Evolutionary conservation across 345 rosid genomes (phyloP), one percentile per base, ranked within the genome.

Genomic region (Brassica rapa): DNA sequence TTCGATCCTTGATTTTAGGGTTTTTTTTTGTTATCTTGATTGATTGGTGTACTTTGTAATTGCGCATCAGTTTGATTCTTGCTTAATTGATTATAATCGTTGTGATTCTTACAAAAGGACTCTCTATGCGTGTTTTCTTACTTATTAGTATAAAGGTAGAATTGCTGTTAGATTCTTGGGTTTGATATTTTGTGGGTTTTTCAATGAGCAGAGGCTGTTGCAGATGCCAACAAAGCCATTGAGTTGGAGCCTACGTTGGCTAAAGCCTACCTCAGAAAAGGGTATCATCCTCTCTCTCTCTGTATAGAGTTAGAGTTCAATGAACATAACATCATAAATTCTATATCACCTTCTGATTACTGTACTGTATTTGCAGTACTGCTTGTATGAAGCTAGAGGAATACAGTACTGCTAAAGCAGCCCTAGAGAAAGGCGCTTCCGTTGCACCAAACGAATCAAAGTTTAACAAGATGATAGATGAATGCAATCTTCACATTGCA

Each of bases 311-410:
- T 19, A 4, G 27, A 14, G 55, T 39, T 59, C 61, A 4, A 30
- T 60, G 62, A 32, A 51, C 8, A 0, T 14, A 14, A 46, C 11
- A 16, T 63, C 33, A 19, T 19, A 19, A 30, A 19, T 19, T 19
- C 4, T 46, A 0, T 29, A 12, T 14, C 10, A n/a, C 68, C 66
- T 23, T 60, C 37, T 16, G 37, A 32, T 62, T 62, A 46, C 23
- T 57, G 8, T 70, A 5, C 43, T 65, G 19, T 72, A 21, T 66
- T 71, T 32, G 55, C 84, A 92, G 97, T 29, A 81, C 80, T 86
- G 93, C 97, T 39, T 87, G 89, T 63, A 77, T 90, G 77, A 88
- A 88, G 86, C 89, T 90, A 33, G 87, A 86, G 70, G 92, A 92
- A 51, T 90, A 86, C 81, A 68, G 77, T 37, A 85, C 87, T 59